Evolutionary conservation across 768 basidiomycete genomes (phyloP).

Genomic region (Suillus occidentalis): DNA sequence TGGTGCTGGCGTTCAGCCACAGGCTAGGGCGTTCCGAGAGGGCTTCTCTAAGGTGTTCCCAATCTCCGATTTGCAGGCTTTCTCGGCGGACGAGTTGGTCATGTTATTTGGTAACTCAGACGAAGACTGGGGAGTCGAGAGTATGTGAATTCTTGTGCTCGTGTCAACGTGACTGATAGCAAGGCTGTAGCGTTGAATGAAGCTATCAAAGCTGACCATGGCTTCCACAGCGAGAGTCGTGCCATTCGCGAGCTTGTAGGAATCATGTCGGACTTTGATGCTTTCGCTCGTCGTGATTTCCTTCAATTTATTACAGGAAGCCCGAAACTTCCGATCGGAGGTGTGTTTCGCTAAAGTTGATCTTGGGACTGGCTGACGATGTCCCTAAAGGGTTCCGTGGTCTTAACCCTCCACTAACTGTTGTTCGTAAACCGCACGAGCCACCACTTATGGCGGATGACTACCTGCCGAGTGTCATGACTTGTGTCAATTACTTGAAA

Average conservation of each 20-base stretch:
- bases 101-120: constrained; percentile 95
- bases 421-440: constrained; percentile 96
- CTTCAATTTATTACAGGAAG: constrained; percentile 98
- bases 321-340: constrained; percentile 94
- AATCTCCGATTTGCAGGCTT: constrained; percentile 84
- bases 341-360: constrained; percentile 43
- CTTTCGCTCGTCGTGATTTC: constrained; percentile 74
- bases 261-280: constrained; percentile 81
- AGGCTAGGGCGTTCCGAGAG: constrained; percentile 89
- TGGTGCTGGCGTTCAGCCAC: constrained; percentile 71
- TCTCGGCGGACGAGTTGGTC: constrained; percentile 92
- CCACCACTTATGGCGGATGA: constrained; percentile 88
- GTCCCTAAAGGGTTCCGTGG: constrained; percentile 79
- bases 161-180: constrained; percentile 6
- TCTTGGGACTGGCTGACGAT: constrained; percentile 1
- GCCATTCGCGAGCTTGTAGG: constrained; percentile 87
- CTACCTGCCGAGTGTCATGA: constrained; percentile 97
- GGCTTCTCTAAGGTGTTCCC: constrained; percentile 98
- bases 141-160: constrained; percentile 46
- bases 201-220: constrained; percentile 95
- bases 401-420: constrained; percentile 89
- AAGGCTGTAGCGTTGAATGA: constrained; percentile 71
- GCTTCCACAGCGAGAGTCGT: constrained; percentile 93
- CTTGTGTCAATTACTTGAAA: constrained; percentile 96
- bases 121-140: constrained; percentile 95